phyloP scores from a whole-genome alignment of 495 filamentous ascomycete species.

The Rostrohypoxylon terebratum region DNA sequence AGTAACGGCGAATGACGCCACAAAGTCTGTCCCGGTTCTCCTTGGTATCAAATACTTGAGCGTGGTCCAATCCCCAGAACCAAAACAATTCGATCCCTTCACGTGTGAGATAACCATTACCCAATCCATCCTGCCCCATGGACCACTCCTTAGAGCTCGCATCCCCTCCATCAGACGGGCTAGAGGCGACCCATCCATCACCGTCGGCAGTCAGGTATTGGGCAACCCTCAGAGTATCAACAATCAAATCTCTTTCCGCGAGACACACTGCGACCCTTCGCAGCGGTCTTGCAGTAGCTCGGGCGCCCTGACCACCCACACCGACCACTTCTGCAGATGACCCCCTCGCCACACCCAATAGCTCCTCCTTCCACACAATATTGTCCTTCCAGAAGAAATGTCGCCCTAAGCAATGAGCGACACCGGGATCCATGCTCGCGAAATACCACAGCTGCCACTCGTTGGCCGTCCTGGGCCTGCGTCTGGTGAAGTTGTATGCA shows the following conservation, averaged over 20 bases:
- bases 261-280: conserved; percentile 67
- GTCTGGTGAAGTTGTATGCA: conserved; percentile 75
- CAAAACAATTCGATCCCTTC: conserved; percentile 70
- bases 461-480: conserved; percentile 66
- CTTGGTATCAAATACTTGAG: conserved; percentile 70
- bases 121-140: conserved; percentile 24
- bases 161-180: conserved; percentile 31
- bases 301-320: conserved; percentile 23
- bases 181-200: conserved; percentile 36
- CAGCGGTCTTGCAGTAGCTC: conserved; percentile 7
- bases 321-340: conserved; percentile 31
- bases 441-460: conserved; percentile 77
- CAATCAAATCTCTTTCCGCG: conserved; percentile 71
- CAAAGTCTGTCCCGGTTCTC: conserved; percentile 57
- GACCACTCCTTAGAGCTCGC: conserved; percentile 22
- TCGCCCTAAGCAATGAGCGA: conserved; percentile 67
- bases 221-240: conserved; percentile 68
- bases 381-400: conserved; percentile 77
- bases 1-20: conserved; percentile 57
- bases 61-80: conserved; percentile 73
- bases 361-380: conserved; percentile 74
- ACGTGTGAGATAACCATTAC: conserved; percentile 54
- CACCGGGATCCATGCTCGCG: conserved; percentile 71
- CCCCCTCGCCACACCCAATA: conserved; percentile 44
- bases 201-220: conserved; percentile 63